Percentiles rank a stretch among this genome's conserved stretches.
phyloP scores from a whole-genome alignment of 2,329 filamentous ascomycete species.

The Aspergillus sp. region DNA sequence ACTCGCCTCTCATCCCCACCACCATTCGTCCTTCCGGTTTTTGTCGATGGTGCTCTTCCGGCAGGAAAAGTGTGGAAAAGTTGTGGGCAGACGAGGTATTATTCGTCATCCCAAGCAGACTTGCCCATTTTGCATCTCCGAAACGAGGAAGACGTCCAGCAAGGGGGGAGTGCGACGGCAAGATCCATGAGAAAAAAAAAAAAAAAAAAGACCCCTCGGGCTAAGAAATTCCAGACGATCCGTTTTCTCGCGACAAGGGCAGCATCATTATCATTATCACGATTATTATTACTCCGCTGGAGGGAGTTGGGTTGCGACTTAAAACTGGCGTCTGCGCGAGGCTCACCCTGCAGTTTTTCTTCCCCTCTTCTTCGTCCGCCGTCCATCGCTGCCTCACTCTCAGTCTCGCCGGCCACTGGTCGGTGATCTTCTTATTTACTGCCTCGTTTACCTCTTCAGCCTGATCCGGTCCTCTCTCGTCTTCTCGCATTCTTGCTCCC shows the following conservation, averaged over 20 bases:
- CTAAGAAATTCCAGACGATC: slow-evolving; percentile 1
- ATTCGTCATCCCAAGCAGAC: slow-evolving; percentile 5
- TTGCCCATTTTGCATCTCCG: background rate
- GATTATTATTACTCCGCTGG: background rate
- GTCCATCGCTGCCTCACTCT: slow-evolving; percentile 1
- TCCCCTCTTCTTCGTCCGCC: background rate
- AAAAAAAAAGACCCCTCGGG: slow-evolving; percentile 5
- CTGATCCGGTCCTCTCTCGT: background rate
- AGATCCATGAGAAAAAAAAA: background rate
- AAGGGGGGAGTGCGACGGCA: background rate
- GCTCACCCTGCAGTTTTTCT: slow-evolving; percentile 10
- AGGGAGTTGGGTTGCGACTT: slow-evolving; percentile 14
- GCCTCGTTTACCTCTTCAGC: background rate
- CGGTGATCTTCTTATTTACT: background rate
- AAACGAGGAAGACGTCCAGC: background rate
- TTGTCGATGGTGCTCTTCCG: slow-evolving; percentile 6
- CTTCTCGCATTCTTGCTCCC: background rate
- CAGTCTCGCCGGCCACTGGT: background rate
- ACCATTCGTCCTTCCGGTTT: slow-evolving; percentile 7
- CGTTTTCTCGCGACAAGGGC: slow-evolving; percentile 12
- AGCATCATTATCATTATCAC: background rate
- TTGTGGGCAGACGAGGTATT: background rate
- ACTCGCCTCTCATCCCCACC: slow-evolving; percentile 16
- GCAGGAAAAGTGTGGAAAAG: background rate
- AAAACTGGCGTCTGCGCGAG: slow-evolving; percentile 16